Base-by-base conservation (phyloP, 805 yeast species). In the Ogataea siamensis region DNA sequence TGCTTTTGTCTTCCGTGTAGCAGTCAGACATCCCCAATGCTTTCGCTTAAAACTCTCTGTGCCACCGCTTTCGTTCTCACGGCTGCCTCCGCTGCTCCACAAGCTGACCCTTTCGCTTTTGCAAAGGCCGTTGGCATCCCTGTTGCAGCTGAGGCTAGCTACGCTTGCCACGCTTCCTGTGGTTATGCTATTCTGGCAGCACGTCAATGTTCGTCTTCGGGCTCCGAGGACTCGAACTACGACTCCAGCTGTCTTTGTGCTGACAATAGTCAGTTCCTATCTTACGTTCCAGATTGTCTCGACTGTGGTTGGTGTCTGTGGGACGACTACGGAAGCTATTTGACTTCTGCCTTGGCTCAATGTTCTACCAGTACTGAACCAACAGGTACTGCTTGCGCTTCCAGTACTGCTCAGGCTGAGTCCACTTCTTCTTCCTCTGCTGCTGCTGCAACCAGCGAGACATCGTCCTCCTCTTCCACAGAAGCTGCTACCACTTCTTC, bases 271-370 rank as follows among this genome's bases (percentile, higher is more conserved):
- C 17, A 41, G 5, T 65, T 65, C 54, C 12, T 52, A 33, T 24
- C 37, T 7, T 47, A 53, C 30, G 62, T 64, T 43, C 46, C 49
- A n/a, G 43, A 46, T 5, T 66, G 70, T 53, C 54, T 66, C 47
- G 63, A 52, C 32, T 66, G 70, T 60, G 70, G 68, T 30, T 64
- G 70, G 66, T 62, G 66, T 37, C 45, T 64, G 43, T 64, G 68
- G 68, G 40, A 41, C 32, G 60, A 64, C 49, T 64, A 64, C 47
- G 62, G 66, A 26, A 34, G 42, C 1, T 64, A 47, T 49, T 54
- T 64, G 36, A 41, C 55, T 16, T 25, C 45, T 9, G 59, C 68
- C 14, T 47, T 64, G 26, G 57, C 49, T n/a, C 63, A 53, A 12
- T 64, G 70, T 50, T 16, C 34, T 24, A 43, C 53, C 14, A 34